A percentile compares a stretch with the other conserved stretches of the same genome.
These are phyloP conservation scores for Xylaria sp. DNA, from an alignment of 2,329 filamentous ascomycete species.

Conservation along the genomic window DNA sequence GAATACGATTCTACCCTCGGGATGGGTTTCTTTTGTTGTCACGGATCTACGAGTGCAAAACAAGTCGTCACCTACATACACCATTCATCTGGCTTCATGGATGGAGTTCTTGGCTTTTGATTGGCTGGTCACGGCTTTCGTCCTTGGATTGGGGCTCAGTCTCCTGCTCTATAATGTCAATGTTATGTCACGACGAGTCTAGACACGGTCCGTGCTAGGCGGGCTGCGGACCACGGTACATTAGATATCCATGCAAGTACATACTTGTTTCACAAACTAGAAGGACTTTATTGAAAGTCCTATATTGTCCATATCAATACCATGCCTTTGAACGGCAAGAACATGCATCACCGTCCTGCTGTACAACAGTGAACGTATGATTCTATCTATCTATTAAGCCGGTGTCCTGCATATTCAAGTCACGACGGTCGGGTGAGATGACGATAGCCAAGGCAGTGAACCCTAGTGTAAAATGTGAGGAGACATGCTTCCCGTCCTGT, in stretches of 20 bases:
- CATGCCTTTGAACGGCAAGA: background rate
- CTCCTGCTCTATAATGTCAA: slow-evolving; percentile 32
- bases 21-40: slow-evolving; percentile 33
- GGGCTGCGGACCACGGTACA: slow-evolving; percentile 32
- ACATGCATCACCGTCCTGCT: background rate
- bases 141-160: slow-evolving; percentile 29
- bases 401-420: background rate
- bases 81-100: slow-evolving; percentile 32
- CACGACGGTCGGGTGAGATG: background rate
- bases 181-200: slow-evolving; percentile 32
- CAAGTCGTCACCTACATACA: slow-evolving; percentile 21
- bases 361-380: background rate
- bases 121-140: slow-evolving; percentile 22
- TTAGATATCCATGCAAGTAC: slow-evolving; percentile 39
- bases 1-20: slow-evolving; percentile 13
- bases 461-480: no score
- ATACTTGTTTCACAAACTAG: slow-evolving; percentile 28
- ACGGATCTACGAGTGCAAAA: slow-evolving; percentile 35
- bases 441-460: no score
- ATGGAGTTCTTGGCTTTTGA: slow-evolving; percentile 35
- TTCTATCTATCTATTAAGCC: background rate
- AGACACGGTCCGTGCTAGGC: slow-evolving; percentile 30
- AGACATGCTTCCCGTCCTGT: no score
- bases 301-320: background rate
- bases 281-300: slow-evolving; percentile 3